phyloP scores from a whole-genome alignment of 2,329 filamentous ascomycete species.

The Neopestalotiopsis rosae region DNA sequence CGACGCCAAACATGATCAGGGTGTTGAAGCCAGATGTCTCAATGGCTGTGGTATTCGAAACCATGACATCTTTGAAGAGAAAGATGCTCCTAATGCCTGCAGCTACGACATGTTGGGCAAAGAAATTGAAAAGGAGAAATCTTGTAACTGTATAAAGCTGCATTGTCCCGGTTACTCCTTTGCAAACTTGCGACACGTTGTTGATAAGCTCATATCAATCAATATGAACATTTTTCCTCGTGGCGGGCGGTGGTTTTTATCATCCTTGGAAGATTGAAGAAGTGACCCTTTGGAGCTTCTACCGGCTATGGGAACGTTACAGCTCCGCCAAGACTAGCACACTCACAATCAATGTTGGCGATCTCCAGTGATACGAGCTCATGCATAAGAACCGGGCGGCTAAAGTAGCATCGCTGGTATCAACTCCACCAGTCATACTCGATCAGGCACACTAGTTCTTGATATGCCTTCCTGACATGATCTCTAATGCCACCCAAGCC shows the following conservation, averaged over 20 bases:
- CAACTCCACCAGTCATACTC: not conserved
- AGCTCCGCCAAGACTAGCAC: not conserved
- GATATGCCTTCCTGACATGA: not conserved
- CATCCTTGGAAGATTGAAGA: too few species aligned
- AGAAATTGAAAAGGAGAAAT: not conserved
- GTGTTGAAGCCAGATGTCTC: slow-evolving; percentile 48
- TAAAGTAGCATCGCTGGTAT: slow-evolving; percentile 2
- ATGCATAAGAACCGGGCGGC: not conserved
- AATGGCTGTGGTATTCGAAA: slow-evolving; percentile 47
- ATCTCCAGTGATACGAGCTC: not conserved
- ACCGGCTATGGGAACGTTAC: not conserved
- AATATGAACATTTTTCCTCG: too few species aligned
- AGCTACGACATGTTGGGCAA: not conserved
- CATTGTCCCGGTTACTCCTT: not conserved
- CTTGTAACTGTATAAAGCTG: not conserved
- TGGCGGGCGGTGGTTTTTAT: too few species aligned
- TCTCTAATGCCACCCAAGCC: not conserved
- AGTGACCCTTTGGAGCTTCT: not conserved
- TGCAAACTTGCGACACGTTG: not conserved
- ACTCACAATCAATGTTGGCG: not conserved
- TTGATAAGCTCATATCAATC: not conserved
- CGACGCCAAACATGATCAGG: slow-evolving; percentile 50
- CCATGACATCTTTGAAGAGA: slow-evolving; percentile 50
- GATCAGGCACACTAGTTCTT: not conserved
- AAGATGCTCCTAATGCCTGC: slow-evolving; percentile 38